Conservation (phyloP, 768 basidiomycete genomes). For the Dioszegia hungarica region DNA sequence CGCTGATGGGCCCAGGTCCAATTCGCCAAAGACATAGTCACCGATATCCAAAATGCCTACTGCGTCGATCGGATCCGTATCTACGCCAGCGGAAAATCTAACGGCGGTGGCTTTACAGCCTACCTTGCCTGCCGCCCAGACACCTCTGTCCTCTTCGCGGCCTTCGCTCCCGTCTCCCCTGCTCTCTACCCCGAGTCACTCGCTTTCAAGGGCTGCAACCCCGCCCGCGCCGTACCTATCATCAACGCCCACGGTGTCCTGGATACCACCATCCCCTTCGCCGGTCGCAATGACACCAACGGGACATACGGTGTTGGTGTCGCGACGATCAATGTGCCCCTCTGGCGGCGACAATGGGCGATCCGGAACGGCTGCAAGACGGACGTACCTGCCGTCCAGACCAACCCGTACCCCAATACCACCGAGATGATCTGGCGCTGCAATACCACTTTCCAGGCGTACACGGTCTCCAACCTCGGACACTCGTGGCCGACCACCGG, state of each 20-base stretch:
- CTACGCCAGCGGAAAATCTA: constrained; percentile 36
- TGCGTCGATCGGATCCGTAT: constrained; percentile 18
- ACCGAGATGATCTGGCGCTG: constrained; percentile 19
- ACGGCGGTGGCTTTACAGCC: constrained; percentile 38
- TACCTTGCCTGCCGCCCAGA: constrained; percentile 29
- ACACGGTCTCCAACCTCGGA: constrained; percentile 24
- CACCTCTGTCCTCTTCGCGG: constrained; percentile 29
- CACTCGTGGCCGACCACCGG: constrained; percentile 37
- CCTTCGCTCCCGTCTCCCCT: constrained; percentile 29
- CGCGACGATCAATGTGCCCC: constrained; percentile 4
- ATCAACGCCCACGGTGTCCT: constrained; percentile 32
- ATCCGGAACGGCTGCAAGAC: constrained; percentile 25
- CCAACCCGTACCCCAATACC: constrained; percentile 15
- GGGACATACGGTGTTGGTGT: constrained; percentile 3
- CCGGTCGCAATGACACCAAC: constrained; percentile 16
- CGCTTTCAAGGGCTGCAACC: constrained; percentile 24
- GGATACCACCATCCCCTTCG: constrained; percentile 29
- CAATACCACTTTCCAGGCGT: constrained; percentile 19
- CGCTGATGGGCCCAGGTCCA: constrained; percentile 20
- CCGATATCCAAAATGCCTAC: constrained; percentile 22
- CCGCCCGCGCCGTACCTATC: constrained; percentile 19
- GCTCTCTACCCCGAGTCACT: constrained; percentile 31
- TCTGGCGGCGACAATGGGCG: constrained; percentile 32
- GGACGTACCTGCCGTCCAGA: neutral
- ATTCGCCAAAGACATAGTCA: constrained; percentile 30